A percentile compares a stretch with the other conserved stretches of the same genome.
phyloP scores from a whole-genome alignment of 2,329 filamentous ascomycete genomes.

The Knufia fluminis region DNA sequence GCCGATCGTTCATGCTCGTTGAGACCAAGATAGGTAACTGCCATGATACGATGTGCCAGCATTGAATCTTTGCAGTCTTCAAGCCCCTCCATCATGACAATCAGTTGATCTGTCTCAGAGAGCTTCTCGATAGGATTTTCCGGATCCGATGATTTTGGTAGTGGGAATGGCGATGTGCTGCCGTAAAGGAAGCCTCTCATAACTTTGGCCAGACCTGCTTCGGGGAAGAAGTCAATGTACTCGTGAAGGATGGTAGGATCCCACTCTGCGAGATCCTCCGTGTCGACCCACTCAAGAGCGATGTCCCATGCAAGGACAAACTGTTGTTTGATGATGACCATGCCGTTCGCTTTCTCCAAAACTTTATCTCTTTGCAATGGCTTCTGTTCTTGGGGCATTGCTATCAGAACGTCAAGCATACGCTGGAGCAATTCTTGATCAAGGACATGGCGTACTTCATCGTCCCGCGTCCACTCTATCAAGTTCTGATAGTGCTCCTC shows the following conservation, averaged over 20 bases:
- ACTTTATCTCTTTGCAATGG: conserved; percentile 61
- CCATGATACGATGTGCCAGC: conserved; percentile 73
- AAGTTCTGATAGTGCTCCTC: conserved; percentile 71
- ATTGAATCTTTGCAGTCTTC: conserved; percentile 56
- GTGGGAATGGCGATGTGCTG: conserved; percentile 71
- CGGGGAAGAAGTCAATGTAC: conserved; percentile 76
- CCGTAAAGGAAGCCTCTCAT: conserved; percentile 75
- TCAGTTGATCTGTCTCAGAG: conserved; percentile 66
- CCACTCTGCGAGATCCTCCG: conserved; percentile 63
- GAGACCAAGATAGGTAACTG: conserved; percentile 71
- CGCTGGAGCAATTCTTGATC: conserved; percentile 84
- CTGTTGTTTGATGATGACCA: conserved; percentile 93
- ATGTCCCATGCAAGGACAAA: conserved; percentile 87
- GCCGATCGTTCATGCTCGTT: conserved; percentile 79
- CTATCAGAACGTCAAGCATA: conserved; percentile 66
- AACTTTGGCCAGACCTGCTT: conserved; percentile 71
- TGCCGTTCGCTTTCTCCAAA: conserved; percentile 69
- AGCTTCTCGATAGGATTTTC: conserved; percentile 47
- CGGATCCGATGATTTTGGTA: conserved; percentile 26
- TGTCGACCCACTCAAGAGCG: conserved; percentile 78
- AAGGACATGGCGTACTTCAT: conserved; percentile 70
- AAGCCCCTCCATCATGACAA: conserved; percentile 71
- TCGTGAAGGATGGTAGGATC: conserved; percentile 69
- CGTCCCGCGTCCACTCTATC: conserved; percentile 83
- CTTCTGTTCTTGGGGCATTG: conserved; percentile 61